Conservation (phyloP, 768 basidiomycete genomes). For the Amanita molliuscula region DNA sequence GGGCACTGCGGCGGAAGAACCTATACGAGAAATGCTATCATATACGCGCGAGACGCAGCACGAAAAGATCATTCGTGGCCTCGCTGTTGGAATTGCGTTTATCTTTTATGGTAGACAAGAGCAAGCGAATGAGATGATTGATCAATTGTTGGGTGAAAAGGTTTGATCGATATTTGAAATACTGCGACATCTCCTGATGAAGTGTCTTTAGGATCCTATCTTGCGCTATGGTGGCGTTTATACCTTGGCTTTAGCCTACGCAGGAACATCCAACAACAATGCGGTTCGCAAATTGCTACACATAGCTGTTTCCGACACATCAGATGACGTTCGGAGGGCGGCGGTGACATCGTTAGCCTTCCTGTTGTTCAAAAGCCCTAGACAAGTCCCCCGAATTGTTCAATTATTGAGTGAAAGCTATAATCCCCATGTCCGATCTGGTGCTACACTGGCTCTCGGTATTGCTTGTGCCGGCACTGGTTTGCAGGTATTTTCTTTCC, state of each 20-base stretch:
- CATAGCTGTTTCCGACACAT: constrained; percentile 96
- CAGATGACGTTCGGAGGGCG: constrained; percentile 92
- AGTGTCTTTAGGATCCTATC: constrained; percentile 70
- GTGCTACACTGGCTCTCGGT: constrained; percentile 91
- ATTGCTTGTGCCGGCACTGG: constrained; percentile 98
- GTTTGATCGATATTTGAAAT: constrained; percentile 33
- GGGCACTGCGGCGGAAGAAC: constrained; percentile 74
- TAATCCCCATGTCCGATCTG: constrained; percentile 96
- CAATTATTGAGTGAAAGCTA: constrained; percentile 97
- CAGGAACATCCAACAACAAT: constrained; percentile 90
- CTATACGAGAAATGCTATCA: constrained; percentile 88
- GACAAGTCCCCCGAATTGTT: constrained; percentile 93
- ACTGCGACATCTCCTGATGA: neutral
- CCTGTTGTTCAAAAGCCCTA: constrained; percentile 92
- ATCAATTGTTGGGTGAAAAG: constrained; percentile 74
- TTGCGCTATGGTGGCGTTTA: constrained; percentile 97
- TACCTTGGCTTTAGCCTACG: constrained; percentile 92
- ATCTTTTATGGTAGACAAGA: constrained; percentile 91
- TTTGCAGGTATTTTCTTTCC: constrained; percentile 48
- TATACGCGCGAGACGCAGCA: constrained; percentile 98
- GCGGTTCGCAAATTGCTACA: constrained; percentile 88
- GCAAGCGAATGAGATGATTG: constrained; percentile 79
- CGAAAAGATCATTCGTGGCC: constrained; percentile 96
- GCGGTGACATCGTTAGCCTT: constrained; percentile 96
- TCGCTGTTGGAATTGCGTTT: constrained; percentile 88